Conservation (phyloP, 176 grass and related monocot genomes). For the Oropetium thomaeum region DNA sequence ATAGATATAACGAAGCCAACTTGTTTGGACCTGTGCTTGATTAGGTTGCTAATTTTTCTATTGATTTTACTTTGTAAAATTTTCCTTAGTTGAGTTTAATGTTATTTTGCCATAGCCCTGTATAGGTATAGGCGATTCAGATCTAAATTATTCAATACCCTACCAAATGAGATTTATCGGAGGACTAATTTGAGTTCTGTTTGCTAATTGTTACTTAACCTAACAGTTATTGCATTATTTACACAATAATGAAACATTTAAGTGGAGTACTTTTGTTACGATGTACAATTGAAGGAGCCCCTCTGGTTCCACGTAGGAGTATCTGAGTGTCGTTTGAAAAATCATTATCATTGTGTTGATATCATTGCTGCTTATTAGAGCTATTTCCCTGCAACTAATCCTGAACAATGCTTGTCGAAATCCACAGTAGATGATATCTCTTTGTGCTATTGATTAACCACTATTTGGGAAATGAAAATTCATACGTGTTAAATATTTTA, state of each 20-base stretch:
- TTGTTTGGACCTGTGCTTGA: neutral
- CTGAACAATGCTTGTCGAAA: neutral
- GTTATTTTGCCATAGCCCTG: neutral
- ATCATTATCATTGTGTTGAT: neutral
- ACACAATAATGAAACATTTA: neutral
- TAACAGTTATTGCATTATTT: constrained; percentile 2
- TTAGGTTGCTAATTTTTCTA: neutral
- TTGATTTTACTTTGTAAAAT: neutral
- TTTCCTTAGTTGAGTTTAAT: constrained; percentile 5
- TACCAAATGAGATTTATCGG: neutral
- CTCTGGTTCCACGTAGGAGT: neutral
- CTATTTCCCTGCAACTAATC: neutral
- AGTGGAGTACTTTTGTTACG: constrained; percentile 13
- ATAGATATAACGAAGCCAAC: neutral
- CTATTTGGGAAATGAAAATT: neutral
- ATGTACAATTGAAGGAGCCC: neutral
- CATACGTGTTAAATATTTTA: neutral
- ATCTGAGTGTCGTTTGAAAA: neutral
- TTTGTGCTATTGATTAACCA: neutral
- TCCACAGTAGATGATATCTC: neutral
- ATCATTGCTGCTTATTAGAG: constrained; percentile 6
- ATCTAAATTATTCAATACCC: neutral
- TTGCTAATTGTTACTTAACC: neutral
- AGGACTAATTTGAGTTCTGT: constrained; percentile 3
- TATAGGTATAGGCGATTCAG: neutral